phyloP scores from a whole-genome alignment of 2,329 filamentous ascomycete genomes.

The Lasiodiplodia theobromae region DNA sequence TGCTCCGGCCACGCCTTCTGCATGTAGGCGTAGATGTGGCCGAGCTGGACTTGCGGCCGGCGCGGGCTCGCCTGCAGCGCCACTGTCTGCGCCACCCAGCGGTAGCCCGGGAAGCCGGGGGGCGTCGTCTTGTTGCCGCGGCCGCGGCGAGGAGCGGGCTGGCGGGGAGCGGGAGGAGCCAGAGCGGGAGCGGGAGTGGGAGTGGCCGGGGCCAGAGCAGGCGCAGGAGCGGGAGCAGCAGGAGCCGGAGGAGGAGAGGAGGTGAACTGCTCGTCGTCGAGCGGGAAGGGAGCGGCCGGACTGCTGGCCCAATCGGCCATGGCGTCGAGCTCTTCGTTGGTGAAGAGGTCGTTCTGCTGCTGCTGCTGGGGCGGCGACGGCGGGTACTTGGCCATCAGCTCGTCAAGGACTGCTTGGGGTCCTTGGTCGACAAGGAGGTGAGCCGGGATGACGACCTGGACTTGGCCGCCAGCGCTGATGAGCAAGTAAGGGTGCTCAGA shows the following conservation, averaged over 20 bases:
- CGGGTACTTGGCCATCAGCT: background rate
- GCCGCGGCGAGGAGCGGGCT: background rate
- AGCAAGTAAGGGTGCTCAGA: background rate
- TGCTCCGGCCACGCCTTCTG: background rate
- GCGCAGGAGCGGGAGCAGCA: background rate
- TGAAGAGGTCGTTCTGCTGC: background rate
- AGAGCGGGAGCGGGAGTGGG: background rate
- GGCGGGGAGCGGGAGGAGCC: background rate
- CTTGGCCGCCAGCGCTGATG: background rate
- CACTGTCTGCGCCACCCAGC: background rate
- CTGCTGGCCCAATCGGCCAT: background rate
- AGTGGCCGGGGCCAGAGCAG: background rate
- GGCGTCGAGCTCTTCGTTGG: background rate
- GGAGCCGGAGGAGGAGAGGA: too few relatives aligned
- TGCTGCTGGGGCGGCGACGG: background rate
- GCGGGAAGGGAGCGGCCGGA: background rate
- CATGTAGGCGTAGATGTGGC: background rate
- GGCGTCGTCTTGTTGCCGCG: conserved; percentile 5
- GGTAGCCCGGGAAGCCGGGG: conserved; percentile 12
- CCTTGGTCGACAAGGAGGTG: background rate
- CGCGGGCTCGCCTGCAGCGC: background rate
- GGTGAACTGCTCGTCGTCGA: background rate
- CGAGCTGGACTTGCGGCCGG: background rate
- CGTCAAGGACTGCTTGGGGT: background rate
- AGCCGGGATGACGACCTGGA: background rate